These are phyloP conservation scores for Penicillium vulpinum DNA, from an alignment of 2,329 filamentous ascomycete species.

Conservation along the genomic window DNA sequence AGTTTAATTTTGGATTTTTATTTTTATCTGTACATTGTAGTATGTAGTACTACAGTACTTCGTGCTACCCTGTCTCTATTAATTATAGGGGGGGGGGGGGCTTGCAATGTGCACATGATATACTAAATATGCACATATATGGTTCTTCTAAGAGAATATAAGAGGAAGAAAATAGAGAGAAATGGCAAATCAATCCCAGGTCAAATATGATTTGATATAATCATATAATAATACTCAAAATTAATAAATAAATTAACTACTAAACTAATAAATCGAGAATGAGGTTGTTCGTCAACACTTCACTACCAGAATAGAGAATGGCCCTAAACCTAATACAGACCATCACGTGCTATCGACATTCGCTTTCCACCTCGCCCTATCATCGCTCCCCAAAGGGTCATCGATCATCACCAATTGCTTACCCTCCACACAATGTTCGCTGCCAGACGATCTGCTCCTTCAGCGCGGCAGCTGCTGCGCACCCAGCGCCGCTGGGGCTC, in stretches of 20 bases:
- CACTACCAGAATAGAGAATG: neutral
- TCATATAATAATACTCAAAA: neutral
- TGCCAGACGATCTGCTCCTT: slow-evolving; percentile 42
- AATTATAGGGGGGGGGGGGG: neutral
- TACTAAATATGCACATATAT: neutral
- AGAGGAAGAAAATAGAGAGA: neutral
- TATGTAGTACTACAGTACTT: neutral
- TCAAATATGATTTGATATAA: neutral
- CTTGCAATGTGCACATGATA: neutral
- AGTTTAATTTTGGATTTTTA: neutral
- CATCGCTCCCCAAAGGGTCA: slow-evolving; percentile 30
- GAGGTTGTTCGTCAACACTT: neutral
- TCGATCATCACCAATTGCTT: slow-evolving; percentile 34
- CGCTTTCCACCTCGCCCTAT: slow-evolving; percentile 27
- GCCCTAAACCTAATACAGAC: slow-evolving; percentile 20
- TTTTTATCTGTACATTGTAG: neutral
- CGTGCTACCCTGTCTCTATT: neutral
- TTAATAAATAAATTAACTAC: neutral
- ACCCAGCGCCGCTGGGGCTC: slow-evolving; percentile 48
- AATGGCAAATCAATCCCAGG: neutral
- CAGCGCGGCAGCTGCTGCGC: slow-evolving; percentile 40
- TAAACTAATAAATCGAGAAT: neutral
- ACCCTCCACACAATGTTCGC: slow-evolving; percentile 42
- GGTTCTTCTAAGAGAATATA: neutral
- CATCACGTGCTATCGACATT: slow-evolving; percentile 24